Evolutionary conservation across 805 yeast genomes (phyloP), one percentile per base, ranked within the genome.

Genomic region (Starmerella ratchasimensis): DNA sequence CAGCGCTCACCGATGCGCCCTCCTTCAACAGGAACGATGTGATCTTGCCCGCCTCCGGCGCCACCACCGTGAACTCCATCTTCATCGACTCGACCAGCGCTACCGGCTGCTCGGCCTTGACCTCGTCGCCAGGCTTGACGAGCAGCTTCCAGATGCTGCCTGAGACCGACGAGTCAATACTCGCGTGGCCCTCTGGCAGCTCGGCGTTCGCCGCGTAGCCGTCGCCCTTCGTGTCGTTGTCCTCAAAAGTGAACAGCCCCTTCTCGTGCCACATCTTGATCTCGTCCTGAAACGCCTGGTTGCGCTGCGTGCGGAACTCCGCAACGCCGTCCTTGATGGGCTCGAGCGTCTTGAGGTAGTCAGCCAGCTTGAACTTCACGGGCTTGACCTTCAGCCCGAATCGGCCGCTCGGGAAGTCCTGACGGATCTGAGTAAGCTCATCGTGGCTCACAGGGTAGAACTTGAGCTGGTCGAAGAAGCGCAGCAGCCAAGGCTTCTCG

Each of bases 81-180:
- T 88, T 88, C 98, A 88, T 88, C 38, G 98, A 97, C 60, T 88
- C 98, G 36, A 90, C 80, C 28, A 90, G 83, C 47, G 88, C 70
- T 44, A 88, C 65, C 4, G 83, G 83, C 50, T 82, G 88, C 23
- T 86, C 93, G 33, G 62, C 68, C 37, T 64, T 61, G 20, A 88
- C 93, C 4, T 47, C 60, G 51, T 80, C 93, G 17, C 95, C 95
- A 31, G 69, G 84, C 39, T 68, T 62, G 22, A 79, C 93, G 47
- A 84, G 63, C 1, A 93, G 72, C 60, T 90, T 88, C 98, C 98
- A 88, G 56, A 62, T 83, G 50, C 97, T 69, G 38, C 97, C 98
- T 13, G 94, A 79, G 56, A 75, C 88, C 57, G 88, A 96, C 16
- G 96, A 83, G 56, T 86, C 86, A 15, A 86, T 80, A 63, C 79